phyloP scores from a whole-genome alignment of 2,329 filamentous ascomycete species.

The Calonectria henricotiae region DNA sequence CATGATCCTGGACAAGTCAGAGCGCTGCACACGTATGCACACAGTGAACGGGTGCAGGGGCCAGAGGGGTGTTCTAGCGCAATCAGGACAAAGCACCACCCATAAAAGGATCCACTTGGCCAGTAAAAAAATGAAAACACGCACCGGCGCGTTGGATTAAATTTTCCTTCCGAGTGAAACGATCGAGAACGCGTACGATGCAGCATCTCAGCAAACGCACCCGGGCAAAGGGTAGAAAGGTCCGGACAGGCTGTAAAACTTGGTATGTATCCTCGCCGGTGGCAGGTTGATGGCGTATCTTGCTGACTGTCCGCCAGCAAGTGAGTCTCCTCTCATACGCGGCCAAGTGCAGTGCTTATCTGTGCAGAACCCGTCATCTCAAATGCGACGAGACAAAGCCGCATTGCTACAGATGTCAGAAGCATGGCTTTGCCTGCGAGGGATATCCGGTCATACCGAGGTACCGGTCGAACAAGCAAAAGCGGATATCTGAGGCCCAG shows the following conservation, averaged over 20 bases:
- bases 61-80: too few species aligned
- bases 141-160: too few species aligned
- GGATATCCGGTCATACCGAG: conserved; percentile 36
- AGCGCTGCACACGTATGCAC: too few species aligned
- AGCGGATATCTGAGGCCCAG: not conserved
- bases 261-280: not conserved
- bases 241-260: conserved; percentile 5
- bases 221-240: not conserved
- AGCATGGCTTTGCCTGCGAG: conserved; percentile 46
- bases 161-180: too few species aligned
- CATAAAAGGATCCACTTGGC: too few species aligned
- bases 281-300: not conserved
- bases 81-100: too few species aligned
- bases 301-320: not conserved
- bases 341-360: not conserved
- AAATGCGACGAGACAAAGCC: conserved; percentile 53
- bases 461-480: not conserved
- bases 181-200: too few species aligned
- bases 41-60: too few species aligned
- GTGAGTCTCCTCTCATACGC: not conserved
- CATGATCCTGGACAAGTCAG: too few species aligned
- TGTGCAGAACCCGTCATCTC: conserved; percentile 45
- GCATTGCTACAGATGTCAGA: conserved; percentile 44
- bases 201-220: not conserved
- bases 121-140: too few species aligned